Percentiles rank a stretch among this genome's conserved stretches.
Conservation (phyloP, 257 asterid species). For the Scutellaria minor region DNA sequence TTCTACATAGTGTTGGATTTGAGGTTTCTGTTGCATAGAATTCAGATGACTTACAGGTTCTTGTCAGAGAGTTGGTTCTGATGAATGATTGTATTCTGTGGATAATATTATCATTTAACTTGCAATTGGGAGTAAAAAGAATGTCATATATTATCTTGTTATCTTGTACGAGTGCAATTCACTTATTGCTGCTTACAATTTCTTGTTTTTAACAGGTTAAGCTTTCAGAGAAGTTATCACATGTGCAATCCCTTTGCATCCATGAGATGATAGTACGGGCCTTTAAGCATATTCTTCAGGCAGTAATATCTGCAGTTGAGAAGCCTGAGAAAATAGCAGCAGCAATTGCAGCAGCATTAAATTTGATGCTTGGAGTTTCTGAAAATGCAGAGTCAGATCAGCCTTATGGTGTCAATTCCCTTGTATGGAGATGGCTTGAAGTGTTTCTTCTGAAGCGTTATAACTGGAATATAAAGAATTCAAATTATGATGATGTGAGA, state of each 20-base stretch:
- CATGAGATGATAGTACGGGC: conserved; percentile 97
- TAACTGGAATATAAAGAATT: conserved; percentile 72
- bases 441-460: conserved; percentile 83
- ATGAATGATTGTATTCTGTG: conserved; percentile 23
- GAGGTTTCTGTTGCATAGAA: conserved; percentile 25
- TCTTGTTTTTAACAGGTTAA: conserved; percentile 68
- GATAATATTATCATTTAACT: conserved; percentile 9
- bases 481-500: conserved; percentile 75
- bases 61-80: conserved; percentile 16
- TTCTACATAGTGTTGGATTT: conserved; percentile 18
- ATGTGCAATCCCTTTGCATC: conserved; percentile 95
- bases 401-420: conserved; percentile 64
- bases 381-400: conserved; percentile 54
- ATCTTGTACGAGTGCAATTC: conserved; percentile 28
- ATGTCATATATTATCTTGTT: conserved; percentile 12
- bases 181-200: conserved; percentile 32
- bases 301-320: conserved; percentile 76
- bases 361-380: conserved; percentile 92
- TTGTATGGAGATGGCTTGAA: conserved; percentile 91
- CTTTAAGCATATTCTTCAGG: conserved; percentile 90
- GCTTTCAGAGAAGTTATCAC: conserved; percentile 93
- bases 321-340: conserved; percentile 73
- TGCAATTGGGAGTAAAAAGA: conserved; percentile 20
- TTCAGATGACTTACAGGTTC: conserved; percentile 22
- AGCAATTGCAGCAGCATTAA: conserved; percentile 77